These are phyloP conservation scores for Penicillium pancosmium DNA, from an alignment of 495 filamentous ascomycete genomes.

Conservation along the genomic window DNA sequence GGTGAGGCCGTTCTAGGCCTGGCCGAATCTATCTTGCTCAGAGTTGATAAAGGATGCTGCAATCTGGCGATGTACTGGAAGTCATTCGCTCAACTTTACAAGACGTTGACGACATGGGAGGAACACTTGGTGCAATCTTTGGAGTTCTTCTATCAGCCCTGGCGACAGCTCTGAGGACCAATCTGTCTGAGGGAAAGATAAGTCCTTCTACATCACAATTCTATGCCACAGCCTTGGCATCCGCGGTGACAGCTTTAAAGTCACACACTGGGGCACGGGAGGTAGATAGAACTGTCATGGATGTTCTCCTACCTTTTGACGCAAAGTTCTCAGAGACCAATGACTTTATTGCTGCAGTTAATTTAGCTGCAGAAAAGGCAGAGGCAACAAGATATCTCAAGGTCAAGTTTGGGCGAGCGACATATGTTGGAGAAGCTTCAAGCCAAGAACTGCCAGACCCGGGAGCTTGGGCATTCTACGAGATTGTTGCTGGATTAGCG, in stretches of 20 bases:
- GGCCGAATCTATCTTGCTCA: constrained; percentile 3
- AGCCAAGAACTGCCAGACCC: constrained; percentile 6
- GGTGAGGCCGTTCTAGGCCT: constrained; percentile 11
- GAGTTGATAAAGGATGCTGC: constrained; percentile 1
- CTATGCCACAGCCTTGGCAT: neutral
- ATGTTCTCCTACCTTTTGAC: constrained; percentile 10
- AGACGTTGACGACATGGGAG: constrained; percentile 13
- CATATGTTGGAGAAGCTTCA: constrained; percentile 9
- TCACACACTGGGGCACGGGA: constrained; percentile 8
- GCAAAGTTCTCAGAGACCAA: neutral
- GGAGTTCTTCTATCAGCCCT: constrained; percentile 6
- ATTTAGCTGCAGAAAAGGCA: constrained; percentile 3
- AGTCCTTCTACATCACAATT: neutral
- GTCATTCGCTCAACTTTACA: constrained; percentile 4
- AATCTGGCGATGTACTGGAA: constrained; percentile 10
- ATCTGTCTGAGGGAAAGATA: constrained; percentile 3
- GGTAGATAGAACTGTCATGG: constrained; percentile 14
- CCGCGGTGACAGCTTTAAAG: constrained; percentile 8
- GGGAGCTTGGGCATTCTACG: constrained; percentile 14
- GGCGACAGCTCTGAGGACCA: constrained; percentile 5
- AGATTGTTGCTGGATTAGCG: constrained; percentile 16
- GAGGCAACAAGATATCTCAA: constrained; percentile 10
- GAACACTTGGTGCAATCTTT: constrained; percentile 10
- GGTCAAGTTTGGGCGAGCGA: constrained; percentile 11
- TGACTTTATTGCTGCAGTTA: constrained; percentile 2